Percentiles rank a stretch among this genome's conserved stretches.
Evolutionary conservation across 495 filamentous ascomycete species (phyloP).

Genomic region (Talaromyces wortmannii): DNA sequence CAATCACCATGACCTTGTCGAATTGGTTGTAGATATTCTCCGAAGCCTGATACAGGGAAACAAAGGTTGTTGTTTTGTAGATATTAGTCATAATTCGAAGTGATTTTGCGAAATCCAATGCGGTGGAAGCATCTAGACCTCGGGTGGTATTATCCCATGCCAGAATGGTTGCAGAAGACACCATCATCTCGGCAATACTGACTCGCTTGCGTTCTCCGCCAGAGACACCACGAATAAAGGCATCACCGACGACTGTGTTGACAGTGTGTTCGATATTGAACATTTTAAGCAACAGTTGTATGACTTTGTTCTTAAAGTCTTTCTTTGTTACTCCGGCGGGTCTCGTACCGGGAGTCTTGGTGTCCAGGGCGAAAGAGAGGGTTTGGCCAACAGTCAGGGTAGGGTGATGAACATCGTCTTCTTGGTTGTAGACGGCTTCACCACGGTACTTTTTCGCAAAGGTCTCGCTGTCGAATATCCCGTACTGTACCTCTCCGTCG

Average conservation of each 20-base stretch:
- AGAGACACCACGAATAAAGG: constrained; percentile 61
- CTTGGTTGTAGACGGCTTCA: constrained; percentile 80
- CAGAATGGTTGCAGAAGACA: constrained; percentile 62
- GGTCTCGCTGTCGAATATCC: constrained; percentile 53
- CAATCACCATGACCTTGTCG: constrained; percentile 82
- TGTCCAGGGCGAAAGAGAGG: constrained; percentile 74
- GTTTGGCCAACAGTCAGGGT: constrained; percentile 81
- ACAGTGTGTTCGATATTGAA: constrained; percentile 69
- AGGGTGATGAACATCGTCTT: constrained; percentile 77
- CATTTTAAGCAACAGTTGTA: constrained; percentile 69
- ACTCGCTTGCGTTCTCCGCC: constrained; percentile 74
- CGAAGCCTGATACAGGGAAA: constrained; percentile 75
- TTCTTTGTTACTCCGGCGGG: constrained; percentile 57
- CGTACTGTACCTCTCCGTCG: constrained; percentile 74
- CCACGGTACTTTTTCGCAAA: constrained; percentile 67
- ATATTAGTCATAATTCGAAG: constrained; percentile 72
- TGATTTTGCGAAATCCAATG: constrained; percentile 65
- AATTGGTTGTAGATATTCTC: constrained; percentile 83
- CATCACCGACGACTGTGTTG: constrained; percentile 65
- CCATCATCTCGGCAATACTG: constrained; percentile 62
- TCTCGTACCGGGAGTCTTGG: constrained; percentile 69
- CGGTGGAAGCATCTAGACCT: constrained; percentile 77
- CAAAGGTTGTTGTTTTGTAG: constrained; percentile 72
- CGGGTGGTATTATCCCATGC: constrained; percentile 85
- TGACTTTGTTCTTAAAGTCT: constrained; percentile 65